These are phyloP conservation scores for Aechmea fasciata DNA, from an alignment of 176 grass and related monocot species.

Conservation along the genomic window DNA sequence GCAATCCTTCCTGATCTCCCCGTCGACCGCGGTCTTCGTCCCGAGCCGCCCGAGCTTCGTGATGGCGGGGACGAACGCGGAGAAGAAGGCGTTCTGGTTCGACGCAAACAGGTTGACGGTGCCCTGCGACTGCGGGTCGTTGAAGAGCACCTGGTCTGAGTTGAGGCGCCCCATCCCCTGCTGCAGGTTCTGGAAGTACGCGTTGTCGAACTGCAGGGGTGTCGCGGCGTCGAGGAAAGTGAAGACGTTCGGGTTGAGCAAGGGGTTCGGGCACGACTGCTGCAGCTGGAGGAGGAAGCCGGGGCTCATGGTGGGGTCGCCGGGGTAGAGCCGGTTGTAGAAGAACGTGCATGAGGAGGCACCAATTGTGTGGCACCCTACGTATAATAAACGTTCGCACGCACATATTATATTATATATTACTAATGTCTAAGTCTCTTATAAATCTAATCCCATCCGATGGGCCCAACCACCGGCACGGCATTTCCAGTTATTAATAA, in stretches of 20 bases:
- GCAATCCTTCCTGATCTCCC: not conserved
- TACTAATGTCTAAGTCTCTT: no score
- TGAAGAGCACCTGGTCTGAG: slow-evolving; percentile 1
- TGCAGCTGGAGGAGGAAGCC: not conserved
- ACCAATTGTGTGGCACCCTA: not conserved
- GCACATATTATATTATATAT: not conserved
- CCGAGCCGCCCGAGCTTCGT: not conserved
- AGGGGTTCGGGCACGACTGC: not conserved
- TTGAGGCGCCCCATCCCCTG: not conserved
- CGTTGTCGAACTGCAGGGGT: not conserved
- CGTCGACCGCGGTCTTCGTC: not conserved
- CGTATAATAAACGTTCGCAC: not conserved
- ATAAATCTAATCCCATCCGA: no score
- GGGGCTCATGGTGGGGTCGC: not conserved
- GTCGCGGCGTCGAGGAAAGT: not conserved
- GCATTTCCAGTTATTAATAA: no score
- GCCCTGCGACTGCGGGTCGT: not conserved
- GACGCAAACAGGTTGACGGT: not conserved
- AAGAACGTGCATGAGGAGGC: not conserved
- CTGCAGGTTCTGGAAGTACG: not conserved
- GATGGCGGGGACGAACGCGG: not conserved
- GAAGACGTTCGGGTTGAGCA: not conserved
- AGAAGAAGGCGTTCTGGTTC: not conserved
- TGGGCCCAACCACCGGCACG: no score
- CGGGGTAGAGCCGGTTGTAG: not conserved